Conservation (phyloP, 169 alveolate genomes). For the Plasmodium malariae region DNA sequence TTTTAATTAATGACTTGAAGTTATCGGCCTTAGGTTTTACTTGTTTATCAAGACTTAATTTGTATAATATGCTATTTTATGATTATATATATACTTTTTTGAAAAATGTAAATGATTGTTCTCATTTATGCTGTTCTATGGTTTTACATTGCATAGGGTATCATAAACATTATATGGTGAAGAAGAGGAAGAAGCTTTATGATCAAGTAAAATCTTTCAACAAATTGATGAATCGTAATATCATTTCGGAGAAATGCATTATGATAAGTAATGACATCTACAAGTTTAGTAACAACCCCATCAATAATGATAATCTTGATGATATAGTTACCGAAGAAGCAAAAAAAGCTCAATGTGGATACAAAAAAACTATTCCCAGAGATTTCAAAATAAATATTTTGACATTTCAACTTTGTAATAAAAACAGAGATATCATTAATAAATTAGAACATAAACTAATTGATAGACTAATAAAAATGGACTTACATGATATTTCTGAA, state of each 20-base stretch:
- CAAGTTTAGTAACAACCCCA: neutral
- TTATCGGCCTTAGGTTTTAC: constrained; percentile 32
- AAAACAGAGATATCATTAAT: constrained; percentile 21
- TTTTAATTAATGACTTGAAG: constrained; percentile 19
- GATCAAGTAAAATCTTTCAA: neutral
- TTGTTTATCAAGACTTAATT: constrained; percentile 40
- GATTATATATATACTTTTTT: constrained; percentile 15
- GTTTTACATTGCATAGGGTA: constrained; percentile 68
- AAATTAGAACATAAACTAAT: constrained; percentile 40
- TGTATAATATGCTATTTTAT: constrained; percentile 52
- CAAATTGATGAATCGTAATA: neutral
- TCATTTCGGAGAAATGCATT: neutral
- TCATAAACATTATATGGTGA: constrained; percentile 8
- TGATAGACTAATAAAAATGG: constrained; percentile 1
- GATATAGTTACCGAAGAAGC: too few relatives aligned
- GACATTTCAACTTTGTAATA: neutral
- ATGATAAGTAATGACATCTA: neutral
- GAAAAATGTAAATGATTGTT: constrained; percentile 4
- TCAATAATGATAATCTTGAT: neutral
- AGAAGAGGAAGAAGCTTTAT: constrained; percentile 7
- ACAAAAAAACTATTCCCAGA: neutral
- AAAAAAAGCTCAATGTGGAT: neutral
- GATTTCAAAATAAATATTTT: neutral
- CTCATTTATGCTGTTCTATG: constrained; percentile 27
- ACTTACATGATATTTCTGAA: constrained; percentile 24